Evolutionary conservation across 2,329 filamentous ascomycete species (phyloP).

Genomic region (Trichophyton mentagrophytes): DNA sequence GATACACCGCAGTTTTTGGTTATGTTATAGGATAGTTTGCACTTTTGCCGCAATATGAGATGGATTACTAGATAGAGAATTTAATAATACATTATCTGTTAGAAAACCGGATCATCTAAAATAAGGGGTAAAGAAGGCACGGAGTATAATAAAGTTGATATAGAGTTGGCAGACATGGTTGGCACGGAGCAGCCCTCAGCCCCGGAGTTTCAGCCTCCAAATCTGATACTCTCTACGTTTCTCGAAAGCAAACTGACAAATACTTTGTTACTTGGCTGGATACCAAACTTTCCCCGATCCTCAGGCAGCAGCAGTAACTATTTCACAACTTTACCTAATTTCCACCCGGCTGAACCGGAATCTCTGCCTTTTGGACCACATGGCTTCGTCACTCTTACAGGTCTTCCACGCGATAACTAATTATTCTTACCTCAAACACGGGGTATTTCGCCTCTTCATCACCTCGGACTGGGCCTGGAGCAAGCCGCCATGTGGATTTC

Average conservation of each 20-base stretch:
- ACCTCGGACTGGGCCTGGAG: not conserved
- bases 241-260: not conserved
- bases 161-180: not conserved
- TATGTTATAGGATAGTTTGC: too few species aligned
- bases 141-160: not conserved
- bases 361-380: not conserved
- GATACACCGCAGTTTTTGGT: too few species aligned
- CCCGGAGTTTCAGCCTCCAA: not conserved
- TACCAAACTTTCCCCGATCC: not conserved
- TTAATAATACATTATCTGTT: not conserved
- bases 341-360: not conserved
- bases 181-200: not conserved
- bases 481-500: not conserved
- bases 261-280: not conserved
- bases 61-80: not conserved
- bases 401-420: not conserved
- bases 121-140: not conserved
- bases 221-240: not conserved
- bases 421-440: not conserved
- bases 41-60: too few species aligned
- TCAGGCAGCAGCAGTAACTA: not conserved
- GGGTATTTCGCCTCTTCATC: not conserved
- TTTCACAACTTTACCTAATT: not conserved
- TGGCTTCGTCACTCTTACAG: not conserved
- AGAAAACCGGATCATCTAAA: not conserved